phyloP scores from a whole-genome alignment of 768 basidiomycete species.

The Leccinellum rugosiceps region DNA sequence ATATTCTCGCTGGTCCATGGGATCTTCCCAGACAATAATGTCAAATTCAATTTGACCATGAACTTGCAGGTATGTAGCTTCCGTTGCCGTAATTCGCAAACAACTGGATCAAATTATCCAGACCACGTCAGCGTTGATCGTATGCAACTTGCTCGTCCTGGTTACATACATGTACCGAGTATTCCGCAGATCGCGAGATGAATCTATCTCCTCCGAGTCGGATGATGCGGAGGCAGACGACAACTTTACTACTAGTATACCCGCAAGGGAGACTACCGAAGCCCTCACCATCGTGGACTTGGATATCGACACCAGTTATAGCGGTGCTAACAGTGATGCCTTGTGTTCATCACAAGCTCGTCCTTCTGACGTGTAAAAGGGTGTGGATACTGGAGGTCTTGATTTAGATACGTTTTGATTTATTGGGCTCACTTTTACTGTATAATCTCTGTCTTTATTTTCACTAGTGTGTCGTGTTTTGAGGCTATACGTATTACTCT shows the following conservation, averaged over 20 bases:
- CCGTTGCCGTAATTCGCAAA: not conserved
- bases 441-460: too few relatives aligned
- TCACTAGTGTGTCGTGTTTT: too few relatives aligned
- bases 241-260: constrained; percentile 6
- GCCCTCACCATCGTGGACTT: constrained; percentile 10
- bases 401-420: too few relatives aligned
- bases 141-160: constrained; percentile 14
- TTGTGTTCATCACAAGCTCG: too few relatives aligned
- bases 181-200: not conserved
- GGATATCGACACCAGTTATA: not conserved
- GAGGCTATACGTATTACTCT: too few relatives aligned
- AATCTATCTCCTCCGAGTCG: not conserved
- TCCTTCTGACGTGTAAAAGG: too few relatives aligned
- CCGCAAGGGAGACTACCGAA: not conserved
- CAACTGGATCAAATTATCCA: not conserved
- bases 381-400: too few relatives aligned
- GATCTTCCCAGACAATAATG: too few relatives aligned
- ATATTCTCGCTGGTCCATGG: not conserved
- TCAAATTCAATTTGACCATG: not conserved
- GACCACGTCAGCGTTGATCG: not conserved
- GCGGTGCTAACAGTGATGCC: too few relatives aligned
- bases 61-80: not conserved
- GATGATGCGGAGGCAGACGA: not conserved
- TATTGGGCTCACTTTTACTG: too few relatives aligned
- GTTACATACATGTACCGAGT: constrained; percentile 11